Evolutionary conservation across 176 grass and related monocot genomes (phyloP), one percentile per base, ranked within the genome.

Genomic region (Musa schizocarpa): DNA sequence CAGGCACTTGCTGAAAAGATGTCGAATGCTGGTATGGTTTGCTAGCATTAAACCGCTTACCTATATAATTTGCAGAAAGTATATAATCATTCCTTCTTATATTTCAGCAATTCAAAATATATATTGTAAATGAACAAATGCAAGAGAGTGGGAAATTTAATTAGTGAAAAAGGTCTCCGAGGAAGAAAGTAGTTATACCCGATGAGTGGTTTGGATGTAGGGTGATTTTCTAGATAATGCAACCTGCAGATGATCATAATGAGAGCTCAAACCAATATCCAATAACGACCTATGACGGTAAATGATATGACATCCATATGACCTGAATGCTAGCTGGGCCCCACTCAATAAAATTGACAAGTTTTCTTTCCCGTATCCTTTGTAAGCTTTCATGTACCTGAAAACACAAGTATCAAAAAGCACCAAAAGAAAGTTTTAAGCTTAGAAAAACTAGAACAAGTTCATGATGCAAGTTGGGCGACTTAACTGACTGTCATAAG

Each of bases 301-400:
- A 51, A 55, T 71, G 67, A 20, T 72, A 17, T 69, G 29, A 50
- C 29, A 50, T 50, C 16, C 43, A 43, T 6, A 43, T 59, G 2
- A 92, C 87, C 86, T 99, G 95, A 89, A 99, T 99, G 71, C 95
- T 99, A 76, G 95, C 95, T 80, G 95, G 95, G 49, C 90, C 95
- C 95, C 95, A 99, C 67, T 99, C 95, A 56, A 99, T 93, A 52
- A 99, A 99, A 78, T 99, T 99, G 59, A 99, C 96, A 74, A 94
- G 96, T 77, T 94, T 99, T 74, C 91, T 99, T 86, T 99, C 95
- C 0, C 95, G 86, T 79, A 99, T 99, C 76, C 95, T 92, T 83
- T 99, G 95, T 52, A 99, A 72, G 71, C 95, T 99, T 82, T 99
- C 96, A 75, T 99, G 96, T 52, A 99, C 96, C 91, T 99, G 81